Conservation (phyloP, 2,329 filamentous ascomycete species). For the Diplodia sapinea region DNA sequence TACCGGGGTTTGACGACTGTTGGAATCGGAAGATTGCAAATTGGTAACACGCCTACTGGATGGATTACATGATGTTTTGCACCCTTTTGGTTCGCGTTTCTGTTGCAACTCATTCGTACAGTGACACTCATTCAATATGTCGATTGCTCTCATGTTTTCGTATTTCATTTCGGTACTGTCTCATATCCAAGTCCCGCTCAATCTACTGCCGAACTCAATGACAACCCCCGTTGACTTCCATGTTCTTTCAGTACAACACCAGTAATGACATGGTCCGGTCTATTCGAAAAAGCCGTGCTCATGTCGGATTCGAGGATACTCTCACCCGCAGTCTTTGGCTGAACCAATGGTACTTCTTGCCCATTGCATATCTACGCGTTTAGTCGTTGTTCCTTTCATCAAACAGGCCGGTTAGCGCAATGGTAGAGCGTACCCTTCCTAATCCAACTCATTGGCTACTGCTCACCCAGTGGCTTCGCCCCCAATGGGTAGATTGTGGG, state of each 20-base stretch:
- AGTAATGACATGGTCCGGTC: too few species aligned
- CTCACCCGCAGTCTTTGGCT: too few species aligned
- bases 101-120: neutral
- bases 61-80: neutral
- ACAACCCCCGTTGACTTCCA: too few species aligned
- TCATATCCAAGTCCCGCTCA: neutral
- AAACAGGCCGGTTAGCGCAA: conserved; percentile 21
- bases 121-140: conserved; percentile 2
- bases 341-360: too few species aligned
- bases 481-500: neutral
- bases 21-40: conserved; percentile 14
- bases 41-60: neutral
- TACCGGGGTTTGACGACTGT: neutral
- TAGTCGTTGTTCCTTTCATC: neutral
- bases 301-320: too few species aligned
- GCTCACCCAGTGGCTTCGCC: too few species aligned
- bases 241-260: too few species aligned
- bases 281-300: too few species aligned
- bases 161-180: neutral
- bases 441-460: too few species aligned
- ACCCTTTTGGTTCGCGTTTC: neutral
- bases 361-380: neutral
- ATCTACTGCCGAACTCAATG: neutral
- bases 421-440: conserved; percentile 22
- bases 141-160: neutral